Evolutionary conservation across 371 early-diverging fungal species (phyloP).

Genomic region (Mucor indicus): DNA sequence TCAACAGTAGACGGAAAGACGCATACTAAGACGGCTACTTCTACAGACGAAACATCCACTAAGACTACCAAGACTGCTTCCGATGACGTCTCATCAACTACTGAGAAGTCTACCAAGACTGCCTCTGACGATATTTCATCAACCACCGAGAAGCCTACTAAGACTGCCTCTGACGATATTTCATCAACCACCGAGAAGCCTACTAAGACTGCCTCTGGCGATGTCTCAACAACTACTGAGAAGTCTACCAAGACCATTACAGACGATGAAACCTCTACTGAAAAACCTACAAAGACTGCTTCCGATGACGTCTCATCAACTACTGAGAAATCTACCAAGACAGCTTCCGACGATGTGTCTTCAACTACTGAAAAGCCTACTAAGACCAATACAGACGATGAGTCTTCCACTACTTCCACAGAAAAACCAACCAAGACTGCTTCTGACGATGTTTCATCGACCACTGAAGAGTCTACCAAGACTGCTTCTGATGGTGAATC

Average conservation of each 20-base stretch:
- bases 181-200: conserved; percentile 2
- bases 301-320: not conserved
- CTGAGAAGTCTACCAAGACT: too few relatives aligned
- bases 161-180: not conserved
- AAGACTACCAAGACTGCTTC: conserved; percentile 5
- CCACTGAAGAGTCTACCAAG: too few relatives aligned
- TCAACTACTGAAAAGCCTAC: not conserved
- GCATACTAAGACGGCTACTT: conserved; percentile 8
- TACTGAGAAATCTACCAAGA: not conserved
- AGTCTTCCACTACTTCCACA: not conserved
- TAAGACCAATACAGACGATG: not conserved
- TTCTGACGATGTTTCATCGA: too few relatives aligned
- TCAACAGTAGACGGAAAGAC: conserved; percentile 2
- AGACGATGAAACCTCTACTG: not conserved
- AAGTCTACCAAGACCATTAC: not conserved
- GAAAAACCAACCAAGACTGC: not conserved
- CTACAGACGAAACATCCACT: conserved; percentile 3
- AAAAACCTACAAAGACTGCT: not conserved
- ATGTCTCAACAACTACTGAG: too few relatives aligned
- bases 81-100: not conserved
- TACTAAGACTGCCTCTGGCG: too few relatives aligned
- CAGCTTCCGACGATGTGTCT: not conserved
- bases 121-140: not conserved
- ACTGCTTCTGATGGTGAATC: not conserved
- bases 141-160: not conserved